These are phyloP conservation scores for Anethum foeniculum DNA, from an alignment of 140 eudicot genomes.

Conservation along the genomic window DNA sequence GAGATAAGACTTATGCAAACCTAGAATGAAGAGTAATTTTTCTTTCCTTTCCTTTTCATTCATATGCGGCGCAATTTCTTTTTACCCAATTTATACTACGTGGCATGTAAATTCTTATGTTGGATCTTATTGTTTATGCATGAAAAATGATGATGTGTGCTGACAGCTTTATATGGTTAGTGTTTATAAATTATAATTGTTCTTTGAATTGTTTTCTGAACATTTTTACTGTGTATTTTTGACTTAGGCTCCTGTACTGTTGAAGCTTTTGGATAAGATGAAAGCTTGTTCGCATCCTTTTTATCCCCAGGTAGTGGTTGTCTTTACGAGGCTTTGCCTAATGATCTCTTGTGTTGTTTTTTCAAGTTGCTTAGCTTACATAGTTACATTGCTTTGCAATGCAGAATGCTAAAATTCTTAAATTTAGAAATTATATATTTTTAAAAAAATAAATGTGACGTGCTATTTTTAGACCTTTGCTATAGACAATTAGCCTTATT, in stretches of 20 bases:
- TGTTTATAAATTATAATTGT: not conserved
- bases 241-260: constrained; percentile 71
- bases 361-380: not conserved
- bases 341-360: not conserved
- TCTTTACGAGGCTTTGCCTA: constrained; percentile 7
- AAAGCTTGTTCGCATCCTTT: constrained; percentile 48
- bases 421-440: not conserved
- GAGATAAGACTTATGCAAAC: not conserved
- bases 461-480: not conserved
- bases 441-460: not conserved
- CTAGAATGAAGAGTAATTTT: not conserved
- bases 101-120: not conserved
- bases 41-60: not conserved
- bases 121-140: not conserved
- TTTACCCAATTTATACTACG: not conserved
- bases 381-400: not conserved
- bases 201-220: not conserved
- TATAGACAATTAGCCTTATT: not conserved
- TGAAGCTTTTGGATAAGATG: constrained; percentile 78
- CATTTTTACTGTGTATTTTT: constrained; percentile 8
- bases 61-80: not conserved
- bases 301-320: constrained; percentile 68
- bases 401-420: not conserved
- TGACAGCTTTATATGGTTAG: not conserved
- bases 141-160: not conserved